Evolutionary conservation across 192 early-diverging fungal species (phyloP), one percentile per base, ranked within the genome.

Genomic region (Cladochytrium replicatum): DNA sequence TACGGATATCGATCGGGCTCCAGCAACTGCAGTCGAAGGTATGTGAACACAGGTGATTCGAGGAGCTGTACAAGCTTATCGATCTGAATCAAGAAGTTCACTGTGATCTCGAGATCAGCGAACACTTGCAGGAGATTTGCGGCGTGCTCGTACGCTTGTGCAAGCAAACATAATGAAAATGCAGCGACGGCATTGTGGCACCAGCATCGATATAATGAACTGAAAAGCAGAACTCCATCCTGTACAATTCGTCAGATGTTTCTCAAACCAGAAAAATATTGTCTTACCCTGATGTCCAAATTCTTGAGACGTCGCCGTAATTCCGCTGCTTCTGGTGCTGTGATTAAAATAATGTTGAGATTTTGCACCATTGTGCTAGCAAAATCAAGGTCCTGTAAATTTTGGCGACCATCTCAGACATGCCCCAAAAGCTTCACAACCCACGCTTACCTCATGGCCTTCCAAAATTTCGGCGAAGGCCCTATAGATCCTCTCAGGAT

Each of bases 1-100:
- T 83, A 61, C n/a, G 94, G 90, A 57, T 94, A 80, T 64, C 75
- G 69, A 6, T 86, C 78, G 0, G 94, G 91, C 43, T 99, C 97
- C 27, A 97, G 63, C 4, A 99, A 69, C 64, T 97, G 93, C 43
- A 99, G 63, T 2, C 97, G 75, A 21, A 99, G 66, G 51, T 85
- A 88, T 4, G 93, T 94, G 69, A 99, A 99, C 11, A 99, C 91
- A 4, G 97, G 97, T 0, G 87, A 89, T 63, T 99, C 97, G 13
- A 99, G 58, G 3, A 99, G 69, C 67, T 97, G 94, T 25, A 99
- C 97, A 1, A 99, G 79, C 54, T 97, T 99, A 58, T 99, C 97
- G 22, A 97, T 81, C 57, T 97, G 94, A 29, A 99, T 89, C 15
- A 99, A 63, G 23, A 94, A 72, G 45, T 81, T 86, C 29, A 99